Percentiles rank a stretch among this genome's conserved stretches.
Conservation (phyloP, 345 rosid genomes). For the Citrus sinensis region DVS_A1.0 CM039165.1:30851001-30851500, state of each 20-base stretch:
- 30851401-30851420: constrained; percentile 1
- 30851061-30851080: too few species aligned
- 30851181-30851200: not conserved
- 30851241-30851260: constrained; percentile 59
- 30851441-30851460: not conserved
- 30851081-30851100: too few species aligned
- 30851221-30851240: constrained; percentile 72
- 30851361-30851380: constrained; percentile 8
- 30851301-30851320: constrained; percentile 53
- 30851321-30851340: not conserved
- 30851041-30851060: not conserved
- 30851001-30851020: not conserved
- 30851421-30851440: not conserved
- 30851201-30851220: constrained; percentile 60
- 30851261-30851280: constrained; percentile 88
- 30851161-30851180: not conserved
- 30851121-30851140: too few species aligned
- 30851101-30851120: too few species aligned
- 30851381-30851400: not conserved
- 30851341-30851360: not conserved
- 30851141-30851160: too few species aligned
- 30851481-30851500: not conserved
- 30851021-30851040: not conserved
- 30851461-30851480: not conserved
- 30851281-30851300: constrained; percentile 60